Evolutionary conservation across 768 basidiomycete species (phyloP), one percentile per base, ranked within the genome.

Genomic region (Royoungia palumana): DNA sequence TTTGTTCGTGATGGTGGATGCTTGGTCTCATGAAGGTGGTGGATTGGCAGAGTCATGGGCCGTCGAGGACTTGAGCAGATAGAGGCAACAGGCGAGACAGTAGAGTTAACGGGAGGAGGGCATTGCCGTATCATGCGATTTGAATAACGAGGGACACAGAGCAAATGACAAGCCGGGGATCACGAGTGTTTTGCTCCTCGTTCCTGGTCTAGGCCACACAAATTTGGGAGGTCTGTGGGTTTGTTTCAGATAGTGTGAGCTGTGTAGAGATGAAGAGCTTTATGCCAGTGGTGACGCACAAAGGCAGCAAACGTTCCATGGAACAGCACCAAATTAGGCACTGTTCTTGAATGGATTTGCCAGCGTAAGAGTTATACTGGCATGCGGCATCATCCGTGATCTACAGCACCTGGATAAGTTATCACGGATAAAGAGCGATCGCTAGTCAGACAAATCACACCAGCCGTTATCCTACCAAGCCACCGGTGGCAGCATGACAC

Each of bases 1-100:
- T 30, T 47, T 34, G 38, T 47, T 36, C 40, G 60, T 8, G 8
- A 39, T 13, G 25, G 32, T n/a, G 21, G n/a, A 35, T 12, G 14
- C 17, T 36, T 19, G 24, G 20, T 37, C 28, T 25, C 32, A 38
- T 46, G 16, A 42, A 37, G 37, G 24, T 35, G 36, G 19, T 25
- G 41, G 38, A n/a, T 44, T 42, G 17, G 25, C 25, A 5, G 7
- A 27, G 24, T 30, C 14, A 13, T 14, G 30, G 14, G 30, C 2
- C 30, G 6, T 30, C 2, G 30, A 6, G 2, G 30, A 2, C 30
- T 4, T 14, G 30, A 30, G 6, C 12, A 30, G 10, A 27, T 6
- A 27, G 25, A 28, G 28, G 13, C 28, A 28, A 12, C 12, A 28
- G 13, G 16, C 16, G 28, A 14, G 25, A 13, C 16, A 5, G n/a